phyloP scores from a whole-genome alignment of 2,329 filamentous ascomycete genomes.

The Stromatinia cepivora region DNA sequence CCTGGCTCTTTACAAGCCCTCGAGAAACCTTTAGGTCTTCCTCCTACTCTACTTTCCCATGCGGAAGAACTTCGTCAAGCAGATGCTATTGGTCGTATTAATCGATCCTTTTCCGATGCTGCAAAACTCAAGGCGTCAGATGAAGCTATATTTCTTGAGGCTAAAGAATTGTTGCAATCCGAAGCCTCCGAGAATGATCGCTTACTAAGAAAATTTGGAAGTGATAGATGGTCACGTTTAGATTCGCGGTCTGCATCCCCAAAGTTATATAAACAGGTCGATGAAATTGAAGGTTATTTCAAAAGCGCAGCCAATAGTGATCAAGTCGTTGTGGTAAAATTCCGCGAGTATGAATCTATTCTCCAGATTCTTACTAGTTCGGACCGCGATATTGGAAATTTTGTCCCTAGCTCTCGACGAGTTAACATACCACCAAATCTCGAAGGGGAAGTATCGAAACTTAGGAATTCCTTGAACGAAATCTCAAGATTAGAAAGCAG shows the following conservation, averaged over 20 bases:
- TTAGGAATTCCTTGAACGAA: slow-evolving; percentile 83
- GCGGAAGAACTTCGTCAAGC: slow-evolving; percentile 93
- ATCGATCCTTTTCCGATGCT: slow-evolving; percentile 81
- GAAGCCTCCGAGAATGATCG: slow-evolving; percentile 83
- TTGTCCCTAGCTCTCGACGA: slow-evolving; percentile 81
- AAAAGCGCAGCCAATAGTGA: slow-evolving; percentile 68
- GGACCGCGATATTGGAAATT: slow-evolving; percentile 80
- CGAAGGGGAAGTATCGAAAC: slow-evolving; percentile 72
- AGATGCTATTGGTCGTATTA: slow-evolving; percentile 76
- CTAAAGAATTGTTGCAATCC: slow-evolving; percentile 70
- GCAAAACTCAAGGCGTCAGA: slow-evolving; percentile 85
- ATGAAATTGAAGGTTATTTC: slow-evolving; percentile 85
- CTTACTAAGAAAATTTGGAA: slow-evolving; percentile 76
- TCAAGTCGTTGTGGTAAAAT: slow-evolving; percentile 67
- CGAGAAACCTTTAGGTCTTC: slow-evolving; percentile 89
- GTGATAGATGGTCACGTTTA: slow-evolving; percentile 76
- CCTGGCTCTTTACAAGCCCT: slow-evolving; percentile 91
- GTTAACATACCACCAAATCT: slow-evolving; percentile 78
- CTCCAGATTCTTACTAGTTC: slow-evolving; percentile 76
- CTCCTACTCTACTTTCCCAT: slow-evolving; percentile 80
- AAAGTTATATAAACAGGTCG: slow-evolving; percentile 41
- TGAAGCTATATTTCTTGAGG: slow-evolving; percentile 77
- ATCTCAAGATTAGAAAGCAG: slow-evolving; percentile 79
- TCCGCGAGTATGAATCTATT: slow-evolving; percentile 71
- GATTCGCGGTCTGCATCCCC: slow-evolving; percentile 67